phyloP scores from a whole-genome alignment of 2,329 filamentous ascomycete genomes.

The Sporothrix humicola region DNA sequence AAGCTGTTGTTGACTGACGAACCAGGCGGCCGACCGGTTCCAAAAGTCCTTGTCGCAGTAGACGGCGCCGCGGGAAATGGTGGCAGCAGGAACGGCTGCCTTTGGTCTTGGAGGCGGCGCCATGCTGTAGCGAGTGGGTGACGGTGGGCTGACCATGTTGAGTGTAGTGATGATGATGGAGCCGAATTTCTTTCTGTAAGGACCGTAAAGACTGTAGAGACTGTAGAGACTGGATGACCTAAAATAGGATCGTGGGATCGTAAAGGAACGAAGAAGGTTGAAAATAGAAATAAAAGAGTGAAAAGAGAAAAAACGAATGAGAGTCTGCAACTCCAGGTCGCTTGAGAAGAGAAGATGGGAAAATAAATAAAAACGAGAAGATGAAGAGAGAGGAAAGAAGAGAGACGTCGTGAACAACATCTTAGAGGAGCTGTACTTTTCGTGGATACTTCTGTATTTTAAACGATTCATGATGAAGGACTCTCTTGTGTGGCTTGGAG shows the following conservation, averaged over 20 bases:
- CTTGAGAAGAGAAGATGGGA: not conserved
- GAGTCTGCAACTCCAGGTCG: conserved; percentile 13
- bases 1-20: conserved; percentile 1
- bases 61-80: conserved; percentile 28
- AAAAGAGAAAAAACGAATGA: not conserved
- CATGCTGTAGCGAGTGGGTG: not conserved
- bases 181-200: not conserved
- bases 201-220: too few species aligned
- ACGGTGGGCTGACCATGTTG: not conserved
- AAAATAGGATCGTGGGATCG: not conserved
- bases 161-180: not conserved
- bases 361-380: not conserved
- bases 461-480: not conserved
- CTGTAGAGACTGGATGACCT: not conserved
- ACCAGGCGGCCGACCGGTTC: conserved; percentile 31
- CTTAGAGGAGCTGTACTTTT: not conserved
- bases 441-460: not conserved
- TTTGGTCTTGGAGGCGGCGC: not conserved
- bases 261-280: not conserved
- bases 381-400: not conserved
- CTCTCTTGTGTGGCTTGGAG: too few species aligned
- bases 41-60: conserved; percentile 35
- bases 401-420: not conserved
- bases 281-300: not conserved
- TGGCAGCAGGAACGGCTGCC: not conserved